Evolutionary conservation across 306 rosid genomes (phyloP).

Genomic region (Dryas drummondii): DNA sequence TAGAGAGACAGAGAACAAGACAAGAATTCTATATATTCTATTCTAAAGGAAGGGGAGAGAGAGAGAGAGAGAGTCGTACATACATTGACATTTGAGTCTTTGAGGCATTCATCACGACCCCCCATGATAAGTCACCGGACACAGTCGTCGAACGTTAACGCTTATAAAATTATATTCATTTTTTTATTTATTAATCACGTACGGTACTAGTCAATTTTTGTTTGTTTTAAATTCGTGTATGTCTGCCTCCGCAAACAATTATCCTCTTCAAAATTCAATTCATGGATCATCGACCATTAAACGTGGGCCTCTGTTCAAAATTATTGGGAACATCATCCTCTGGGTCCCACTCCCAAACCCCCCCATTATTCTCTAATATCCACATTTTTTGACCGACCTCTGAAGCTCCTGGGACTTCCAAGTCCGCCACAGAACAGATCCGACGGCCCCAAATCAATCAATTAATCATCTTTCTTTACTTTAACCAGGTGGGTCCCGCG

Average conservation of each 20-base stretch:
- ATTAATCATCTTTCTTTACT: neutral
- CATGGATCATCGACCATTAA: conserved; percentile 47
- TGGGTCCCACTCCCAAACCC: conserved; percentile 31
- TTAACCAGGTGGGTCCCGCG: conserved; percentile 7
- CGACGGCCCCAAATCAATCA: conserved; percentile 17
- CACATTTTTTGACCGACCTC: conserved; percentile 1
- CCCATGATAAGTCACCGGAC: no score
- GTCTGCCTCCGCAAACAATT: conserved; percentile 39
- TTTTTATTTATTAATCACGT: no score
- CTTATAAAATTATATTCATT: no score
- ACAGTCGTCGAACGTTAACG: no score
- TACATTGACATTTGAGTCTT: no score
- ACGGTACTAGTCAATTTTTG: no score
- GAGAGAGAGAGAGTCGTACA: no score
- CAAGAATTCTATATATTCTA: conserved; percentile 33
- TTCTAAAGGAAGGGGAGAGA: no score
- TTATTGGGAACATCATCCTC: conserved; percentile 57
- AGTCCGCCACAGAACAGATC: conserved; percentile 7
- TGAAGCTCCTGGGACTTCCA: neutral
- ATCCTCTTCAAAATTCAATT: conserved; percentile 34
- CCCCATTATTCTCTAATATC: neutral
- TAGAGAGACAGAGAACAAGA: conserved; percentile 20
- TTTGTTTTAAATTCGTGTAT: neutral
- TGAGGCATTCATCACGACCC: no score
- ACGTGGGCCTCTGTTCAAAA: conserved; percentile 44